Conservation (phyloP, 495 filamentous ascomycete species). For the Trichoderma asperelloides region DNA sequence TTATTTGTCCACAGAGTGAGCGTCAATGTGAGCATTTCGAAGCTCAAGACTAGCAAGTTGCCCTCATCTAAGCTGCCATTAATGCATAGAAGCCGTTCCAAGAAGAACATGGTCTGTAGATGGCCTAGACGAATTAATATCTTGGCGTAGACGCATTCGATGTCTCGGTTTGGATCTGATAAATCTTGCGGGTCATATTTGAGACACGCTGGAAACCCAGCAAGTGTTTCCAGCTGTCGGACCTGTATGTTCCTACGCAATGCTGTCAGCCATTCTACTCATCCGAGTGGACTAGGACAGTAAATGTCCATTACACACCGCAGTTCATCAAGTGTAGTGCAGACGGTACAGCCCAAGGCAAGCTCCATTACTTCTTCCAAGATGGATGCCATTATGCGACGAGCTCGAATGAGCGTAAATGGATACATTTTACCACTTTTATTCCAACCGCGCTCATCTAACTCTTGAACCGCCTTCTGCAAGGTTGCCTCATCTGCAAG, state of each 20-base stretch:
- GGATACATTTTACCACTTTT: constrained; percentile 28
- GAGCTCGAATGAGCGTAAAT: constrained; percentile 38
- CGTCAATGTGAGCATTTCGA: constrained; percentile 32
- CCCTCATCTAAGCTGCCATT: constrained; percentile 30
- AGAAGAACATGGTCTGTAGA: constrained; percentile 51
- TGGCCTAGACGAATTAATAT: constrained; percentile 42
- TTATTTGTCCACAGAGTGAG: constrained; percentile 37
- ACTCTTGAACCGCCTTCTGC: constrained; percentile 19
- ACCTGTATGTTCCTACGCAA: constrained; percentile 3
- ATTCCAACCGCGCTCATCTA: constrained; percentile 49
- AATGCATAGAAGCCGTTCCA: constrained; percentile 46
- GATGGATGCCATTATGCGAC: constrained; percentile 38
- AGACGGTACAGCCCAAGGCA: constrained; percentile 28
- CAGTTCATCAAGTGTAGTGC: constrained; percentile 36
- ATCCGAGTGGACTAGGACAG: not conserved
- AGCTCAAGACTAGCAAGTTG: constrained; percentile 43
- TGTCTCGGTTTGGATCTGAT: constrained; percentile 20
- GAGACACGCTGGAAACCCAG: constrained; percentile 21
- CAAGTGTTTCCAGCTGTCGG: not conserved
- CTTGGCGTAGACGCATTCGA: constrained; percentile 14
- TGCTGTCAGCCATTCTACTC: not conserved
- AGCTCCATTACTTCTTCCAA: constrained; percentile 53
- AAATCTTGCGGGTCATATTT: constrained; percentile 23
- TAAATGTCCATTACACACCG: constrained; percentile 24
- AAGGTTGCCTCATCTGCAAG: not conserved